Evolutionary conservation across 305 asterid genomes (phyloP), one percentile per base, ranked within the genome.

Genomic region (Fraxinus platypoda): DNA sequence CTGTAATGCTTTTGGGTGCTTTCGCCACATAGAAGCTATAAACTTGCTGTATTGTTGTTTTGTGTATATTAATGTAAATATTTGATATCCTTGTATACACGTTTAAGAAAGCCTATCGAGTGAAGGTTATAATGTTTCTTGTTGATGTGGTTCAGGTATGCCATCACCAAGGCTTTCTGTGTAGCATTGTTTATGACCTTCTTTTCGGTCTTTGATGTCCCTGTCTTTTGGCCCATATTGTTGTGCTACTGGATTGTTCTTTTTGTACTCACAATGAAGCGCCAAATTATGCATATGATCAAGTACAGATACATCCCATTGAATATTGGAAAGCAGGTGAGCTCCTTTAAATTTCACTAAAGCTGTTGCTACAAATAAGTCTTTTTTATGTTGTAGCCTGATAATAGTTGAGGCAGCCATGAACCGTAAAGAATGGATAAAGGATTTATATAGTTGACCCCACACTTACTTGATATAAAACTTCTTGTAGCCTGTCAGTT

Each of bases 211-310:
- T 95, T 94, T 41, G 98, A 95, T 76, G 95, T 95, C 81, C 98
- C 98, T 0, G 98, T 94, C 64, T 95, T 94, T 87, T 94, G 98
- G 98, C 98, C 98, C 49, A 90, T 95, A 82, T 84, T 95, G 78
- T 79, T 95, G 86, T 90, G 89, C 84, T 95, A 95, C 89, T 95
- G 98, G 98, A 77, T 95, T 80, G 97, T 94, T 57, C 95, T 95
- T 77, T 90, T 95, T 77, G 90, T 86, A 78, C 94, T 93, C 11
- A 95, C 98, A 75, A 92, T 95, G 98, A 95, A 90, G 87, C 94
- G 97, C 76, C 98, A 93, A 82, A 91, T 93, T 84, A 85, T 90
- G 92, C 99, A 95, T 89, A 95, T 95, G 98, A 87, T 95, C 54
- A 95, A 94, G 85, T 94, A 95, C 92, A 95, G 75, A 87, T 95